Conservation (phyloP, 148 eudicot genomes). For the Camellia japonica region DNA sequence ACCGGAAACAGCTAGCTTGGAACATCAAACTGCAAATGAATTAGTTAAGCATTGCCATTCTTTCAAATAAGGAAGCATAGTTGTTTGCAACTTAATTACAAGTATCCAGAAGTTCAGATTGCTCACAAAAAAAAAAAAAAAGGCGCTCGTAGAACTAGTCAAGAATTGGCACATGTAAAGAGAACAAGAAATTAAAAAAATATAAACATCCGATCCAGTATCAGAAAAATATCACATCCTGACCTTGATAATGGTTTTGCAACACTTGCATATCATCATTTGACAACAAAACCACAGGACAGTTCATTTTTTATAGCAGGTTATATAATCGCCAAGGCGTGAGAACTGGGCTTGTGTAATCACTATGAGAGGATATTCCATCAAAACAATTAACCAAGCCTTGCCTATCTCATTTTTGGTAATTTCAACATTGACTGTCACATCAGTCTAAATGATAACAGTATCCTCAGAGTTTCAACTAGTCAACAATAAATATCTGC, state of each 20-base stretch:
- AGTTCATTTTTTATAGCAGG: neutral
- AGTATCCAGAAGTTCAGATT: neutral
- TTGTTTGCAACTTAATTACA: neutral
- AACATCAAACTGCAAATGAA: neutral
- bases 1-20: neutral
- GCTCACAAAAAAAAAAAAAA: constrained; percentile 1
- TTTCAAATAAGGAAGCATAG: neutral
- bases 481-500: neutral
- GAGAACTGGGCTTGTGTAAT: neutral
- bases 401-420: too few relatives aligned
- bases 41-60: neutral
- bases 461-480: too few relatives aligned
- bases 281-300: neutral
- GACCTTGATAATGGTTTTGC: neutral
- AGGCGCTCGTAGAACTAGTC: neutral
- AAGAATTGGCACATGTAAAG: neutral
- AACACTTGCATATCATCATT: neutral
- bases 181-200: neutral
- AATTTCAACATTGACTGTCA: too few relatives aligned
- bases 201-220: too few relatives aligned
- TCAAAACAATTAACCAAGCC: too few relatives aligned
- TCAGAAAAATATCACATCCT: neutral
- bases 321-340: neutral
- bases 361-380: neutral
- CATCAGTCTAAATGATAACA: too few relatives aligned